A percentile compares a stretch with the other conserved stretches of the same genome.
Conservation (phyloP, 768 basidiomycete species). For the Astraeus odoratus region DNA sequence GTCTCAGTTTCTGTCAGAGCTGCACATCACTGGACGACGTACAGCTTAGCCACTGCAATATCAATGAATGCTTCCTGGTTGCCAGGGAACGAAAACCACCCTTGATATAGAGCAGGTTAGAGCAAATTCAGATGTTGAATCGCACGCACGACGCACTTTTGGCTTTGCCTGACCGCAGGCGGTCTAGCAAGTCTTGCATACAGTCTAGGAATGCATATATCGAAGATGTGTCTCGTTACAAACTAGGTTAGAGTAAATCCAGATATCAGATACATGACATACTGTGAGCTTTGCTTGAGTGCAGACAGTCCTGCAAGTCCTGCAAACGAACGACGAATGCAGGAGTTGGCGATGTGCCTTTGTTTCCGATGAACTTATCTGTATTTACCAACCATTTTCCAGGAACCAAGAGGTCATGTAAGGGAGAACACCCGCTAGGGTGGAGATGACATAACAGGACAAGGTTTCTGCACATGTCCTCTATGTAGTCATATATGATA, state of each 20-base stretch:
- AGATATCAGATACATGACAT: background rate
- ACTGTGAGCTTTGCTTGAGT: background rate
- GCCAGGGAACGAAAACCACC: background rate
- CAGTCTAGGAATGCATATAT: background rate
- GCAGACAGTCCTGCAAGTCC: background rate
- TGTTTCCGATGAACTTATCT: conserved; percentile 9
- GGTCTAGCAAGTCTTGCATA: background rate
- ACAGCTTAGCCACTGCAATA: background rate
- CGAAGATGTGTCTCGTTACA: conserved; percentile 1
- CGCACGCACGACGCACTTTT: background rate
- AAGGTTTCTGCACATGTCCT: conserved; percentile 37
- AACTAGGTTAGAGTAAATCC: too few species aligned
- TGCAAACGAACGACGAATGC: background rate
- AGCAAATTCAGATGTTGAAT: background rate
- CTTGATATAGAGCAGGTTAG: background rate
- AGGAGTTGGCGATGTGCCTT: conserved; percentile 1
- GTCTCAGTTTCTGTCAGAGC: background rate
- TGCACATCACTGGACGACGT: background rate
- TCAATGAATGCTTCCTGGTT: background rate
- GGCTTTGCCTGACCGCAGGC: background rate
- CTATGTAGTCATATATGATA: conserved; percentile 45
- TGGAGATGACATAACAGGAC: conserved; percentile 27
- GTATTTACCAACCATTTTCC: conserved; percentile 41
- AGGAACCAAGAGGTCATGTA: conserved; percentile 48
- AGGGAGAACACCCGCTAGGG: background rate